Percentiles rank a stretch among this genome's conserved stretches.
These are phyloP conservation scores for Dictyophora rubrovolvata DNA, from an alignment of 768 basidiomycete species.

Conservation along the genomic window DNA sequence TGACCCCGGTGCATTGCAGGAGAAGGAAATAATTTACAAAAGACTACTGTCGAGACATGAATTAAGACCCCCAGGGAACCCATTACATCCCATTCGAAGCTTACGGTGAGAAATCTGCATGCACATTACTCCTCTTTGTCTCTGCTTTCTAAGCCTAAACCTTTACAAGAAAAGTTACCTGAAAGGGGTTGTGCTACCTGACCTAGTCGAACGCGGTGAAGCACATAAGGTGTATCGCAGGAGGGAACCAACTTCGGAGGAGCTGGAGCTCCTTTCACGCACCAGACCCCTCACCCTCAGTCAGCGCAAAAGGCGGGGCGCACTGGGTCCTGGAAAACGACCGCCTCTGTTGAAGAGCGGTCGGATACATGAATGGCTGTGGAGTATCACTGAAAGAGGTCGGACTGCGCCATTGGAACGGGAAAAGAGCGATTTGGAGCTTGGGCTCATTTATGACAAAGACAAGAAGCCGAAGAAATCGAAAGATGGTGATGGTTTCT, in stretches of 20 bases:
- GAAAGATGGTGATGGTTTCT: not conserved
- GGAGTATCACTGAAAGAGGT: not conserved
- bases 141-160: not conserved
- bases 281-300: not conserved
- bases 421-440: not conserved
- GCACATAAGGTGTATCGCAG: not conserved
- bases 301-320: conserved; percentile 1
- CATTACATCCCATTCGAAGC: conserved; percentile 10
- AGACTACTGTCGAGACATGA: not conserved
- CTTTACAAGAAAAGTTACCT: conserved; percentile 3
- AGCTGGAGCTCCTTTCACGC: not conserved
- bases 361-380: not conserved
- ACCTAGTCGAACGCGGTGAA: conserved; percentile 5
- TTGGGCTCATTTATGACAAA: not conserved
- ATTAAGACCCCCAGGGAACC: not conserved
- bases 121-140: not conserved
- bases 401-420: not conserved
- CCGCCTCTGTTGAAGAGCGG: not conserved
- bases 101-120: not conserved
- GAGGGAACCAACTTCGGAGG: conserved; percentile 1
- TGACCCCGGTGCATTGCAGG: too few species aligned
- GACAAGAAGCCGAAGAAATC: not conserved
- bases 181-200: conserved; percentile 7
- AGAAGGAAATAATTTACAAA: not conserved
- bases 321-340: not conserved